Evolutionary conservation across 441 rosid genomes (phyloP).

Genomic region (Erodium trifolium): DNA sequence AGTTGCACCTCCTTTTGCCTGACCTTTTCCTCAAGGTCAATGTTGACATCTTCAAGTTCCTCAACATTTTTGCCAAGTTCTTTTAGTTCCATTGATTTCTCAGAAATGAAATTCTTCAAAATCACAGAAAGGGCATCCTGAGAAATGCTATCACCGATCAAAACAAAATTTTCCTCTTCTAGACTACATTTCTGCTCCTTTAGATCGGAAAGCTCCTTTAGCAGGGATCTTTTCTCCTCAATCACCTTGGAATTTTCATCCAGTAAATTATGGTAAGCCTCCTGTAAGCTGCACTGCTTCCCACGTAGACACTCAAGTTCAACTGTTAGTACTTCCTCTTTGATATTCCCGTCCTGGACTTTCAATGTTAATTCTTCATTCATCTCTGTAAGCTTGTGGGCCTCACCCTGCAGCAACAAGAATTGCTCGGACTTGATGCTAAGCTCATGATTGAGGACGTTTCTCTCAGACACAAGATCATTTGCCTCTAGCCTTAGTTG

Average conservation of each 20-base stretch:
- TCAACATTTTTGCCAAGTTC: constrained; percentile 34
- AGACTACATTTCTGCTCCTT: constrained; percentile 38
- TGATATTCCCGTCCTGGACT: constrained; percentile 35
- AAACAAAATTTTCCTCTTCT: constrained; percentile 48
- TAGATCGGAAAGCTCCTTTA: constrained; percentile 34
- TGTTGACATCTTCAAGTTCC: constrained; percentile 26
- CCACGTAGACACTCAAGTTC: constrained; percentile 31
- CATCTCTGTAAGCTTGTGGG: constrained; percentile 39
- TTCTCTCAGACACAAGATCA: constrained; percentile 31
- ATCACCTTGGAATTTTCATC: constrained; percentile 38
- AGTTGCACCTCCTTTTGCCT: constrained; percentile 40
- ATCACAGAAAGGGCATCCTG: constrained; percentile 38
- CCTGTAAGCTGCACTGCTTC: constrained; percentile 38
- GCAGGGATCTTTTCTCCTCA: constrained; percentile 41
- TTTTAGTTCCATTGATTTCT: constrained; percentile 50
- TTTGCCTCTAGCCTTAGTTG: constrained; percentile 34
- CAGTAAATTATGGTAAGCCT: constrained; percentile 36
- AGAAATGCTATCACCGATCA: constrained; percentile 44
- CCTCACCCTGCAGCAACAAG: constrained; percentile 36
- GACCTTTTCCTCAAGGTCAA: constrained; percentile 38
- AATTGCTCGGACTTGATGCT: constrained; percentile 24
- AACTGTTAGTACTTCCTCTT: constrained; percentile 35
- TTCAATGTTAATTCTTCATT: constrained; percentile 46
- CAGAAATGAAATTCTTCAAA: constrained; percentile 44
- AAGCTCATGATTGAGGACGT: constrained; percentile 32